Evolutionary conservation across 768 basidiomycete genomes (phyloP), one percentile per base, ranked within the genome.

Genomic region (Mrakia hoshinonis): DNA sequence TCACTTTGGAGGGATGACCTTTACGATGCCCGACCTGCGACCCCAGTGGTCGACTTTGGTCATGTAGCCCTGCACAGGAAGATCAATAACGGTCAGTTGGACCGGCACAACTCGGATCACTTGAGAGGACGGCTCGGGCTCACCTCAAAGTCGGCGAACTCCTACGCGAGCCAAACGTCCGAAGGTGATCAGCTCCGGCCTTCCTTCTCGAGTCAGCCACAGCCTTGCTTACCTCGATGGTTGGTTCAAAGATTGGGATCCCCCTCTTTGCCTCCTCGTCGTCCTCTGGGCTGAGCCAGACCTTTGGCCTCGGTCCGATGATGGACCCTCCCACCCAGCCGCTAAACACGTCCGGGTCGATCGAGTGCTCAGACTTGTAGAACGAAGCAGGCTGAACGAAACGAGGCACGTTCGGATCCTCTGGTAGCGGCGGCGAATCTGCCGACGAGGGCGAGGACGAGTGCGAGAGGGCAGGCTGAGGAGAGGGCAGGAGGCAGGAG

Each of bases 201-300:
- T 38, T 39, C 22, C 39, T 11, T 22, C 29, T 38, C 54, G 29
- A 20, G 43, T 39, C 22, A 22, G 31, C 24, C 12, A 18, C 36
- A 43, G 48, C 43, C 22, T 22, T 20, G 55, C 70, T n/a, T 76
- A 98, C 92, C 64, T 88, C 87, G 86, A 94, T 89, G 1, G 89
- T 86, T 11, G 96, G 96, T 78, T 87, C 89, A 84, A 99, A 99
- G 13, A 99, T 92, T 6, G 95, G 96, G 58, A 98, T 95, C 47
- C 95, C 96, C 38, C 81, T 74, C 63, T 76, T 68, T 10, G 77
- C 77, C 34, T 75, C 62, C 18, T 76, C 76, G 69, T 81, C 80
- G 60, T 81, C 79, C 67, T 81, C 79, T 7, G 80, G 80, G n/a
- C 24, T 67, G 24, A 72, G 31, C 79, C 65, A 78, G 77, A 11